phyloP scores from a whole-genome alignment of 2,329 filamentous ascomycete genomes.

The Xylariaceae sp. region DNA sequence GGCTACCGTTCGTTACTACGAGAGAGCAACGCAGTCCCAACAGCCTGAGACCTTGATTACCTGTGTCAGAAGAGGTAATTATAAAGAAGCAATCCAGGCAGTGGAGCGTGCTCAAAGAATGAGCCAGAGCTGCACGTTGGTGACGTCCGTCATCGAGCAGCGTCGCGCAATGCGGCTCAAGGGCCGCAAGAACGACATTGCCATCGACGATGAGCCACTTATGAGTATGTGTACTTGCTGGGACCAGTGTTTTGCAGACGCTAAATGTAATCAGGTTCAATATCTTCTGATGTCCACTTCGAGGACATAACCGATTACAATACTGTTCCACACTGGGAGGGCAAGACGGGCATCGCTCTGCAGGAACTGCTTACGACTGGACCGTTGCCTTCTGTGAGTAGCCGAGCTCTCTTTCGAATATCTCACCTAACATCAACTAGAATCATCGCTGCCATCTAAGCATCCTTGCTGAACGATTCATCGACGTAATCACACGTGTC shows the following conservation, averaged over 20 bases:
- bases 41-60: conserved; percentile 42
- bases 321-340: conserved; percentile 47
- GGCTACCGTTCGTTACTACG: conserved; percentile 44
- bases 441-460: conserved; percentile 46
- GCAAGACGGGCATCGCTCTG: conserved; percentile 34
- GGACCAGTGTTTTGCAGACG: too few relatives aligned
- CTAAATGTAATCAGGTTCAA: conserved; percentile 1
- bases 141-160: conserved; percentile 51
- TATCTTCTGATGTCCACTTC: conserved; percentile 24
- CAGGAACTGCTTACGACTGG: conserved; percentile 47
- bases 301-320: conserved; percentile 48
- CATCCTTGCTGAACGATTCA: conserved; percentile 48
- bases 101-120: conserved; percentile 42
- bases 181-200: conserved; percentile 34
- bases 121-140: conserved; percentile 47
- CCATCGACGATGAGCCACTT: conserved; percentile 42
- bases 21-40: conserved; percentile 36
- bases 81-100: conserved; percentile 47
- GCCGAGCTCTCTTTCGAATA: not conserved
- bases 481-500: conserved; percentile 46
- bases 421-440: conserved; percentile 28
- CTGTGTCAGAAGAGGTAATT: conserved; percentile 48
- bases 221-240: conserved; percentile 38
- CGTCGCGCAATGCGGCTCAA: conserved; percentile 43
- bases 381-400: conserved; percentile 47